Evolutionary conservation across 129 eudicot species (phyloP).

Genomic region (Tanacetum coccineum): DNA sequence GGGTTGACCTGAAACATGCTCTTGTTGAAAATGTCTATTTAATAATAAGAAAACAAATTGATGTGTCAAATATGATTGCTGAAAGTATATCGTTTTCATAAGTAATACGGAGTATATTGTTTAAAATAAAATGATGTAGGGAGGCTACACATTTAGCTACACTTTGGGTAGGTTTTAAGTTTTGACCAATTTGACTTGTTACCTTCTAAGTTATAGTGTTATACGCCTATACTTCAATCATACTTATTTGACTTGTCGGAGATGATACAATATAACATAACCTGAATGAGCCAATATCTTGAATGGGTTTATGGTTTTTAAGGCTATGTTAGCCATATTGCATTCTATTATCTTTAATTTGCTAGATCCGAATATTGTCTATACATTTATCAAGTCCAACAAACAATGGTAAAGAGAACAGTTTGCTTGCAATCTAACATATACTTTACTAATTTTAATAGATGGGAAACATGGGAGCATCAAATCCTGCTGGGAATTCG

Average conservation of each 20-base stretch:
- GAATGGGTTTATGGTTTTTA: neutral
- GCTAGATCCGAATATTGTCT: neutral
- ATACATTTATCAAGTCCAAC: neutral
- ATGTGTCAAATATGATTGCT: too few species aligned
- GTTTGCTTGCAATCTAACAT: neutral
- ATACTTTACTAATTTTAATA: constrained; percentile 28
- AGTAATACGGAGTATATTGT: too few species aligned
- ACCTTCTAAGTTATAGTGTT: neutral
- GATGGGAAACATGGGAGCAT: constrained; percentile 65
- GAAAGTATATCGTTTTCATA: too few species aligned
- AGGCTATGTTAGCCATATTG: neutral
- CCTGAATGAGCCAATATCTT: neutral
- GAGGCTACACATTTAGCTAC: too few species aligned
- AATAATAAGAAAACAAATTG: too few species aligned
- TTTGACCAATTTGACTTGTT: too few species aligned
- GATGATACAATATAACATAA: neutral
- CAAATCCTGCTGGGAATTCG: constrained; percentile 50
- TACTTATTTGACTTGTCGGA: neutral
- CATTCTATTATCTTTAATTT: neutral
- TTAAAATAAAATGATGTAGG: too few species aligned
- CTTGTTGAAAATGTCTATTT: too few species aligned
- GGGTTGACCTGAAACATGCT: too few species aligned
- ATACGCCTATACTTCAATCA: neutral
- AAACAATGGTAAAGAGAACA: too few species aligned
- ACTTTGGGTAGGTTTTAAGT: too few species aligned